phyloP scores from a whole-genome alignment of 75 land plant genomes.

The Selaginella tamariscina region DNA sequence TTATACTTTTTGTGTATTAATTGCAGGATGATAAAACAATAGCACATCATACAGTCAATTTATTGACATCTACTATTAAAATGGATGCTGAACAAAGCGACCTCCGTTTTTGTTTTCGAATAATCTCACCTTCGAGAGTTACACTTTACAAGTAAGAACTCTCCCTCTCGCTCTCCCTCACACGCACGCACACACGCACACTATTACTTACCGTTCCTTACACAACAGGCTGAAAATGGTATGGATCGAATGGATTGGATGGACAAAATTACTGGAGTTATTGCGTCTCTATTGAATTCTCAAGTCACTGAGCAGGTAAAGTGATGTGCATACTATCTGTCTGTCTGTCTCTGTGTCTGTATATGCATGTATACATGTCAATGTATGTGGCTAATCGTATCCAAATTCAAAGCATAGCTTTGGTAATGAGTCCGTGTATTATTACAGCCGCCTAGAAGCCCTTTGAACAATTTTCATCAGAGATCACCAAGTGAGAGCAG shows the following conservation, averaged over 20 bases:
- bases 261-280: slow-evolving; percentile 69
- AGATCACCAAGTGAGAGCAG: slow-evolving; percentile 69
- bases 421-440: too few relatives aligned
- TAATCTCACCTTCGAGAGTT: slow-evolving; percentile 86
- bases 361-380: too few relatives aligned
- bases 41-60: slow-evolving; percentile 87
- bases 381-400: too few relatives aligned
- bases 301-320: slow-evolving; percentile 65
- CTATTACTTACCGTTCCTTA: not conserved
- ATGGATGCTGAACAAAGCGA: slow-evolving; percentile 98
- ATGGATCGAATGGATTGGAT: slow-evolving; percentile 73
- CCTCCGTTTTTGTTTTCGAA: slow-evolving; percentile 91
- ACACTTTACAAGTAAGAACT: slow-evolving; percentile 26
- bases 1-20: not conserved
- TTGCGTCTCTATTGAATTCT: slow-evolving; percentile 58
- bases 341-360: not conserved
- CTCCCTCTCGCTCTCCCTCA: not conserved
- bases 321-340: not conserved
- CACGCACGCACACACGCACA: not conserved
- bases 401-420: too few relatives aligned
- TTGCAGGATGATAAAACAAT: slow-evolving; percentile 82
- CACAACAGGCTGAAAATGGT: slow-evolving; percentile 64
- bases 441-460: slow-evolving; percentile 35
- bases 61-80: slow-evolving; percentile 93
- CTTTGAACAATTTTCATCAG: slow-evolving; percentile 48